Evolutionary conservation across 2,329 filamentous ascomycete species (phyloP).

Genomic region (Sphaerostilbella broomeana): DNA sequence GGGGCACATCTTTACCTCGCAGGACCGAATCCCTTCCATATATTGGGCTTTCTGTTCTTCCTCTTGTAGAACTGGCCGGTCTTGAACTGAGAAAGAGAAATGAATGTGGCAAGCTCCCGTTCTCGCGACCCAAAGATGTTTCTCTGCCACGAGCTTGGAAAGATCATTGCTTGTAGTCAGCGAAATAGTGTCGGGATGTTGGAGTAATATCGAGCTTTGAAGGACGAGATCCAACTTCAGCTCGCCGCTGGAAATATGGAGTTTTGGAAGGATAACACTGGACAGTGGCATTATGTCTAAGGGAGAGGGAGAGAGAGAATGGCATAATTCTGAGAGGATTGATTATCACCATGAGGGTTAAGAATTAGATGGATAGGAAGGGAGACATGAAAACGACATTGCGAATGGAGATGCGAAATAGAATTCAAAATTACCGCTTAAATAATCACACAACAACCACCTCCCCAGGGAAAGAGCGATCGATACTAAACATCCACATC

Average conservation of each 20-base stretch:
- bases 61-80: slow-evolving; percentile 14
- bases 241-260: slow-evolving; percentile 19
- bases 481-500: too few relatives aligned
- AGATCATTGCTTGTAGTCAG: slow-evolving; percentile 21
- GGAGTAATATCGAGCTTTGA: slow-evolving; percentile 22
- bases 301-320: too few relatives aligned
- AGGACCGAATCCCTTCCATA: slow-evolving; percentile 18
- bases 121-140: slow-evolving; percentile 29
- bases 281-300: slow-evolving; percentile 10
- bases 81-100: slow-evolving; percentile 21
- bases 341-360: too few relatives aligned
- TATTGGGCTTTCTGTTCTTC: slow-evolving; percentile 12
- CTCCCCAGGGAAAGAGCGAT: too few relatives aligned
- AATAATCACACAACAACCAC: too few relatives aligned
- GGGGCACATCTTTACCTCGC: too few relatives aligned
- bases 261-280: slow-evolving; percentile 20
- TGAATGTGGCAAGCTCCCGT: slow-evolving; percentile 24
- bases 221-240: slow-evolving; percentile 21
- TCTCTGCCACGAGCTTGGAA: slow-evolving; percentile 15
- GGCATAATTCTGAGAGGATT: too few relatives aligned
- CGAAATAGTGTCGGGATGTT: slow-evolving; percentile 16
- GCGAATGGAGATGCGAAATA: too few relatives aligned
- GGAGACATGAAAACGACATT: not conserved
- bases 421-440: too few relatives aligned
- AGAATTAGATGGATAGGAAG: too few relatives aligned